Conservation (phyloP, 306 rosid genomes). For the Sphenostylis stenocarpa region DNA sequence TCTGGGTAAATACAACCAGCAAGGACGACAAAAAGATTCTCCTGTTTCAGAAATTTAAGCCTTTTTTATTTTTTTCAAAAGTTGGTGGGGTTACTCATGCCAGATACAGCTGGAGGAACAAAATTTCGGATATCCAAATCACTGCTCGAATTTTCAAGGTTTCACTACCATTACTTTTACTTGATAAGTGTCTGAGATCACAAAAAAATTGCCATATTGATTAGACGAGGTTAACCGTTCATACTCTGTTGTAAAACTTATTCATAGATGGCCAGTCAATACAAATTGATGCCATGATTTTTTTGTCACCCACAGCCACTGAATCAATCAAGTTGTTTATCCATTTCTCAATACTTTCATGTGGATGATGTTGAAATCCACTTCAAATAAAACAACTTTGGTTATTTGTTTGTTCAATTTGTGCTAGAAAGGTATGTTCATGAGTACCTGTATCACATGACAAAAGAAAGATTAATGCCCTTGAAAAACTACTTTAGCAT, state of each 20-base stretch:
- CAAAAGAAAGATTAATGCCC: background rate
- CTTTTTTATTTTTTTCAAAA: background rate
- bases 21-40: background rate
- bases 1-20: background rate
- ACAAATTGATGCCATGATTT: background rate
- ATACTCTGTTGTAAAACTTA: background rate
- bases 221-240: background rate
- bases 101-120: background rate
- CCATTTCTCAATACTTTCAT: background rate
- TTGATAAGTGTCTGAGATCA: background rate
- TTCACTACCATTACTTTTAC: background rate
- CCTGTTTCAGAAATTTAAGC: background rate
- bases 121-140: background rate
- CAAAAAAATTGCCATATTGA: background rate
- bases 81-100: background rate
- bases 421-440: background rate
- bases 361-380: background rate
- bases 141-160: background rate
- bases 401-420: background rate
- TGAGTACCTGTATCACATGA: background rate
- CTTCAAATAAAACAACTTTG: background rate
- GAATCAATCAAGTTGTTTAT: background rate
- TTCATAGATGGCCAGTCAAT: background rate
- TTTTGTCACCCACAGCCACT: background rate
- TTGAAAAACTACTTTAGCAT: background rate